Percentiles rank a stretch among this genome's conserved stretches.
These are phyloP conservation scores for Rhododendron henanense DNA, from an alignment of 148 eudicot species.

Conservation along the genomic window DNA sequence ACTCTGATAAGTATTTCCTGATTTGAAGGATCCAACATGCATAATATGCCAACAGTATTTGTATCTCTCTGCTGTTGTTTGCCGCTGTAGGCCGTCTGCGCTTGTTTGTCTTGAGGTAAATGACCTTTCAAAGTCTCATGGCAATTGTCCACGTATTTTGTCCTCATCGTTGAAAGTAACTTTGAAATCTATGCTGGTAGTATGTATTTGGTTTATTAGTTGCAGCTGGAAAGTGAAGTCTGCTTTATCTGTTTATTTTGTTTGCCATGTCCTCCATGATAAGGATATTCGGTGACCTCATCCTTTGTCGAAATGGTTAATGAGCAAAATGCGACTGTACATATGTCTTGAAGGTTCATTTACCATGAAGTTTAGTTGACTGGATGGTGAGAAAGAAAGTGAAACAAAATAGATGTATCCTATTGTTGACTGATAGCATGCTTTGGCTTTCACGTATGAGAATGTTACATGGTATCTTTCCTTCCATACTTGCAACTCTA, in stretches of 20 bases:
- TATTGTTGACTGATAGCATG: background rate
- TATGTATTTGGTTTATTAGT: constrained; percentile 7
- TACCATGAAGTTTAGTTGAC: background rate
- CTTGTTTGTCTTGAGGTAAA: constrained; percentile 92
- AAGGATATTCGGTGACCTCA: background rate
- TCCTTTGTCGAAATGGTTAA: background rate
- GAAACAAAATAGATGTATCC: background rate
- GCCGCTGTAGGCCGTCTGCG: constrained; percentile 79
- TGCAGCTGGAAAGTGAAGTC: background rate
- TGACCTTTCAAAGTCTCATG: background rate
- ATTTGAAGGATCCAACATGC: constrained; percentile 86
- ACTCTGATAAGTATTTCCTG: constrained; percentile 16
- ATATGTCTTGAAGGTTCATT: background rate
- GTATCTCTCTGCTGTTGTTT: constrained; percentile 92
- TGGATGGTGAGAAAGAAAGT: background rate
- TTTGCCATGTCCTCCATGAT: background rate
- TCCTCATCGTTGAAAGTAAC: background rate
- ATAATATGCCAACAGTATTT: constrained; percentile 87
- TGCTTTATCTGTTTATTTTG: background rate
- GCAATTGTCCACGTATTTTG: background rate
- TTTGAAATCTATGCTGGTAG: background rate
- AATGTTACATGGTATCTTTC: background rate
- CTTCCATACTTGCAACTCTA: background rate
- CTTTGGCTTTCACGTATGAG: background rate
- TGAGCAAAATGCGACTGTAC: background rate